Percentiles rank a stretch among this genome's conserved stretches.
These are phyloP conservation scores for Diospyros kaki DNA, from an alignment of 148 eudicot species.

Conservation along the genomic window DNA sequence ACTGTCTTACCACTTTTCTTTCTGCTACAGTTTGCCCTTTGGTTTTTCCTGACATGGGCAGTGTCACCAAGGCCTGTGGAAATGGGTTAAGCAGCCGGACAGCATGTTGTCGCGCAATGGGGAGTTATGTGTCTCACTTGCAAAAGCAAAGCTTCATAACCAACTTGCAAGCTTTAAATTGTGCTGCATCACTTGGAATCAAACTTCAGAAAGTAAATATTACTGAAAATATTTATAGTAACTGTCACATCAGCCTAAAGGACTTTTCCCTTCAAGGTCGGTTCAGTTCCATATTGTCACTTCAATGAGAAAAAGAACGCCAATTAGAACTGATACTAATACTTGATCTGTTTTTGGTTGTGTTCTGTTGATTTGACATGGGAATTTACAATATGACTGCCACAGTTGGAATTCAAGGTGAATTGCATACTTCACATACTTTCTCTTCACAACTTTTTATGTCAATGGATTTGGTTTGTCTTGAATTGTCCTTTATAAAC, in stretches of 20 bases:
- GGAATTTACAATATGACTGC: no score
- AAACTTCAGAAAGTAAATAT: conserved; percentile 30
- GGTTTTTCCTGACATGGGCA: conserved; percentile 19
- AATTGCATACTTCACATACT: no score
- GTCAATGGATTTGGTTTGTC: no score
- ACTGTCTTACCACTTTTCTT: neutral
- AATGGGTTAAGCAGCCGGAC: conserved; percentile 15
- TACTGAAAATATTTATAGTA: conserved; percentile 20
- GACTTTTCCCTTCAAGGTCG: conserved; percentile 41
- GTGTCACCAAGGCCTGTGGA: conserved; percentile 26
- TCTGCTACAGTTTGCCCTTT: conserved; percentile 30
- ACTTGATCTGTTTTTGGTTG: no score
- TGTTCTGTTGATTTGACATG: no score
- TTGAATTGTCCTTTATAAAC: no score
- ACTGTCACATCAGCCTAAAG: conserved; percentile 31
- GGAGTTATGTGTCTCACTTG: conserved; percentile 24
- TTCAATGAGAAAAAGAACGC: no score
- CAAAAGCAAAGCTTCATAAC: conserved; percentile 39
- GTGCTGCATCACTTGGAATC: conserved; percentile 27
- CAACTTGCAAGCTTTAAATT: conserved; percentile 33
- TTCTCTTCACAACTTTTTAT: no score
- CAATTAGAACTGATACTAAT: no score
- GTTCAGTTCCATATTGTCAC: neutral
- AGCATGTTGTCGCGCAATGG: conserved; percentile 34
- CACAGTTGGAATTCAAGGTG: no score